Evolutionary conservation across 495 filamentous ascomycete genomes (phyloP), one percentile per base, ranked within the genome.

Genomic region (Penicillium egyptiacum): DNA sequence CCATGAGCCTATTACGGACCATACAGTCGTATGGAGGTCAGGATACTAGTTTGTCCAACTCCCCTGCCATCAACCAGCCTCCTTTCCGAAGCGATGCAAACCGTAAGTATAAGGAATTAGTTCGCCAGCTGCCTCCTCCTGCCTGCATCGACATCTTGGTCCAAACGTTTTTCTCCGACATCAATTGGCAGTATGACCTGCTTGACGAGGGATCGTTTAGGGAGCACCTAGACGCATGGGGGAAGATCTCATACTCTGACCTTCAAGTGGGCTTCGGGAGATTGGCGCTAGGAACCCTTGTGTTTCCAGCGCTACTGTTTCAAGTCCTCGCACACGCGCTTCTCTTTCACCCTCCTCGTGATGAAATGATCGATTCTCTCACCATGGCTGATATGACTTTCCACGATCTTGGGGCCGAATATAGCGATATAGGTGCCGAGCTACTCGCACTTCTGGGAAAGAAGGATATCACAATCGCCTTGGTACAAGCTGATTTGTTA

Each of bases 101-200:
- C 35, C 46, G 25, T 60, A 79, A 76, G 59, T 85, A 82, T 67
- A 82, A 80, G 58, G 70, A 71, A 26, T 57, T 79, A 11, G 75
- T 83, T 43, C 73, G 82, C 31, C 76, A 79, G 44, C 70, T 86
- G 0, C 84, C 84, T 1, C 68, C 81, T 1, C 70, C 75, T 47
- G 65, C 68, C n/a, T 80, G 77, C 65, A 76, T 82, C 52, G 75
- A 81, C 30, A 71, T 77, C 53, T 73, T 87, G 43, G 68, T 82
- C 5, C 73, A 74, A 5, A 69, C 81, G 4, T 87, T 79, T 68
- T 85, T 87, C 57, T 55, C 59, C 5, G 76, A 80, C 17, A 78
- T 85, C 56, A 86, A 86, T 64, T 83, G 81, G 77, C 77, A 82
- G 50, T 86, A 87, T 55, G 79, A 72, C 40, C 70, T 75, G 31